Evolutionary conservation across 1,139 yeast species (phyloP).

Genomic region (Protomyces lactucae-debilis): DNA sequence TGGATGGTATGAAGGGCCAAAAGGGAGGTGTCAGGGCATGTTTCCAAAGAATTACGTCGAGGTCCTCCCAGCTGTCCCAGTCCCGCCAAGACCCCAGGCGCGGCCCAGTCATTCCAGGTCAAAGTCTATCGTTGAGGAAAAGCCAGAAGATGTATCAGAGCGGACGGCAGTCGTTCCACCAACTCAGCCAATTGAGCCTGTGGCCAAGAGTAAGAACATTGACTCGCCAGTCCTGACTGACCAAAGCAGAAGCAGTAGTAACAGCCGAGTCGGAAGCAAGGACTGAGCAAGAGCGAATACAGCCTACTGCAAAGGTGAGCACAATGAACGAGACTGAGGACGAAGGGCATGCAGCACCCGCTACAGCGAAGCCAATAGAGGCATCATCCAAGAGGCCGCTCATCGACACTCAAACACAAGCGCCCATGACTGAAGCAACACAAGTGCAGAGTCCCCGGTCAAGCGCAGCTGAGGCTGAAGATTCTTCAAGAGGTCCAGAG

Average conservation of each 20-base stretch:
- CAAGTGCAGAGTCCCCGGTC: neutral
- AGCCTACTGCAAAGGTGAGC: too few relatives aligned
- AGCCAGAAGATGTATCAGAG: neutral
- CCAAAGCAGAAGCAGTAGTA: too few relatives aligned
- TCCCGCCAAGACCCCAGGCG: conserved; percentile 30
- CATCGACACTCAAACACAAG: neutral
- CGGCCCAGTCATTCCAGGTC: neutral
- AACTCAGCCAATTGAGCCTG: too few relatives aligned
- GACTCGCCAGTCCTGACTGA: too few relatives aligned
- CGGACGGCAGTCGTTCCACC: neutral
- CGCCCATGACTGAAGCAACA: neutral
- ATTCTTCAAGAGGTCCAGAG: neutral
- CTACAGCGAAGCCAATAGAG: too few relatives aligned
- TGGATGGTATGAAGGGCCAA: conserved; percentile 54
- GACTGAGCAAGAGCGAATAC: too few relatives aligned
- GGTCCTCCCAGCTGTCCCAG: conserved; percentile 31
- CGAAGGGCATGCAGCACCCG: too few relatives aligned
- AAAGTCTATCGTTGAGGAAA: conserved; percentile 17
- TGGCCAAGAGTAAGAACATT: too few relatives aligned
- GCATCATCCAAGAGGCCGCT: neutral
- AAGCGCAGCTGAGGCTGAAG: neutral
- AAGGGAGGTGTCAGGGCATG: conserved; percentile 55
- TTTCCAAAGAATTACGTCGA: conserved; percentile 86
- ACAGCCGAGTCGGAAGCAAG: too few relatives aligned
- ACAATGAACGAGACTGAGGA: too few relatives aligned